Base-by-base conservation (phyloP, 2,329 filamentous ascomycete genomes). In the Trichoderma aggressivum region DNA sequence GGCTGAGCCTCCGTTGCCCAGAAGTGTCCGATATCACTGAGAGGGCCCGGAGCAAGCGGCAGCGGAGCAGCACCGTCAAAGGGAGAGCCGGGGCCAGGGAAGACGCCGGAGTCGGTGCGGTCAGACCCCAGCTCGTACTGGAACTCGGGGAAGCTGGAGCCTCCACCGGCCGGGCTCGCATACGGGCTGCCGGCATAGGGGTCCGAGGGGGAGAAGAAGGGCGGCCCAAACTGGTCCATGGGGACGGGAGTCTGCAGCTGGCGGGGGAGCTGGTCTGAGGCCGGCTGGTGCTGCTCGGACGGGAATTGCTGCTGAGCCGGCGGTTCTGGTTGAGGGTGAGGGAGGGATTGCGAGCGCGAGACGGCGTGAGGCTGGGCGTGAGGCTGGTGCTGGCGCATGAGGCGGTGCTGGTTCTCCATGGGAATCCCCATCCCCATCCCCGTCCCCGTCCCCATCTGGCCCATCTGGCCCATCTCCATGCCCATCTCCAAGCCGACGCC, bases 161-260 rank as follows among this genome's bases (percentile, higher is more conserved):
- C 56, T 43, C 63, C 64, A 43, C 56, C 59, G 36, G 28, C 68
- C 30, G 67, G 67, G 34, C 68, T 59, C 16, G 50, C 26, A 21
- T 64, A 70, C 8, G 50, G 68, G 14, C 60, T 63, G 36, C 34
- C 39, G n/a, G 60, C 47, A 7, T 50, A 64, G 53, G 47, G 60
- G 21, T 70, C 58, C 10, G 68, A 50, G 30, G 28, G 43, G 24
- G 68, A 50, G 68, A 64, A 70, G 61, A 63, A 64, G 8, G 60
- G 55, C 26, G 68, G 61, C 6, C 68, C 53, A 56, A 70, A 65
- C 24, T 56, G 60, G 36, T 70, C 67, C 47, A 63, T 58, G 32
- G 50, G 36, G 12, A 55, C n/a, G 12, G 47, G 14, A 18, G 34
- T 34, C 47, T 70, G 68, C 50, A 70, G 36, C 50, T 58, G 68